Evolutionary conservation across 768 basidiomycete genomes (phyloP), one percentile per base, ranked within the genome.

Genomic region (Cantharellus anzutake): DNA sequence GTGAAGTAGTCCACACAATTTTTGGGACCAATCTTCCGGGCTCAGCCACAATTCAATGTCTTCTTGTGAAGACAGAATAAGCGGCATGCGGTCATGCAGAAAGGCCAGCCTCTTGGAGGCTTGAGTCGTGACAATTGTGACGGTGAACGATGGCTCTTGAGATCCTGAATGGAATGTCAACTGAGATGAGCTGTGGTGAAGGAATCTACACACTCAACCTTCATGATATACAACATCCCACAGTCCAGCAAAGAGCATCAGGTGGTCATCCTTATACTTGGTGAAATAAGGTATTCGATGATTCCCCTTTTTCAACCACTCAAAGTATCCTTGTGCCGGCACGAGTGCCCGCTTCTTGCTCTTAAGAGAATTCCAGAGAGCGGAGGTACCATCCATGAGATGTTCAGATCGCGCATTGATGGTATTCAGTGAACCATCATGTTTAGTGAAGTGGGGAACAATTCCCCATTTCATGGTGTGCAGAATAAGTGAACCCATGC

Each of bases 401-500:
- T 82, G 84, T 70, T 98, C 94, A 2, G 81, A 75, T 20, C 91
- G 80, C 0, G 93, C 92, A 64, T 98, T 98, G 62, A 87, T 94
- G 0, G 93, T 96, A 65, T 79, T 87, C 48, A 91, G 71, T 0
- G 74, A 73, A 56, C 77, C 78, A 63, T 92, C 86, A 59, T 77
- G 73, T 67, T 87, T 88, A 67, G 75, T 79, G 83, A 83, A 92
- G 67, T 86, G 81, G 0, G 87, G 89, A 2, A 91, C 79, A 1
- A 93, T 74, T 4, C 93, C 92, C 92, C 92, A 97, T n/a, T 39
- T 34, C 56, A 57, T 60, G 41, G 20, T 61, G 48, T 59, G 42
- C 41, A 44, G 5, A 50, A 42, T n/a, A 34, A 55, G 34, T 35
- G 42, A 51, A n/a, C 34, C 4, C 35, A 38, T 55, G 14, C 5